Evolutionary conservation across 495 filamentous ascomycete species (phyloP).

Genomic region (Letharia columbiana): DNA sequence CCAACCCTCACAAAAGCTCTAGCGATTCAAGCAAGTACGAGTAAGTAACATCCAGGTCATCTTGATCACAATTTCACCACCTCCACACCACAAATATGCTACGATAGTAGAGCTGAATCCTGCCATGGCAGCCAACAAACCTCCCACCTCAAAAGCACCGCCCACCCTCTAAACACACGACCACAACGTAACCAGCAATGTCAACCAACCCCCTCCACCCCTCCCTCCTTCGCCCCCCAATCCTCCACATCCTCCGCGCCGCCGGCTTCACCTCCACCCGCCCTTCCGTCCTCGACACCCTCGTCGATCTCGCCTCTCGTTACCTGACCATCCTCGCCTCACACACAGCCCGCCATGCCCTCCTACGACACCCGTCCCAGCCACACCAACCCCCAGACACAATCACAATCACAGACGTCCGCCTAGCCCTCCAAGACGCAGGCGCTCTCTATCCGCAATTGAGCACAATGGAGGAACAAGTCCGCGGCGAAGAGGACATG

Average conservation of each 20-base stretch:
- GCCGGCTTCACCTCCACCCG: slow-evolving; percentile 71
- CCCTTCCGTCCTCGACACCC: slow-evolving; percentile 66
- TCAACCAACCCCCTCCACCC: slow-evolving; percentile 46
- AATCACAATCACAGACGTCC: slow-evolving; percentile 60
- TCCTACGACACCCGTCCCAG: slow-evolving; percentile 15
- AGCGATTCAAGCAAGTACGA: not conserved
- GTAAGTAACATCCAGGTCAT: not conserved
- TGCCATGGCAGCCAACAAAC: not conserved
- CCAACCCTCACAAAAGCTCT: not conserved
- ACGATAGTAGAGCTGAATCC: not conserved
- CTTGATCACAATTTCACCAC: not conserved
- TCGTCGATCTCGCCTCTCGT: slow-evolving; percentile 65
- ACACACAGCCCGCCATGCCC: slow-evolving; percentile 53
- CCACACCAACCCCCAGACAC: not conserved
- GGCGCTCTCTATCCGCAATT: slow-evolving; percentile 59
- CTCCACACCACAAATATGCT: not conserved
- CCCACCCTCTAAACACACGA: not conserved
- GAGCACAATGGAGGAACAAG: slow-evolving; percentile 49
- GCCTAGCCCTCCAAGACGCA: slow-evolving; percentile 69
- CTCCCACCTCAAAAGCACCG: not conserved
- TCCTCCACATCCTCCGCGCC: slow-evolving; percentile 80
- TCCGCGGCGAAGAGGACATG: slow-evolving; percentile 58
- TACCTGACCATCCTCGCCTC: slow-evolving; percentile 63
- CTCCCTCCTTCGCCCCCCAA: slow-evolving; percentile 68
- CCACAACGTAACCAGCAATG: not conserved